Conservation (phyloP, 345 rosid genomes). For the thale cress (Arabidopsis thaliana) region DNA sequence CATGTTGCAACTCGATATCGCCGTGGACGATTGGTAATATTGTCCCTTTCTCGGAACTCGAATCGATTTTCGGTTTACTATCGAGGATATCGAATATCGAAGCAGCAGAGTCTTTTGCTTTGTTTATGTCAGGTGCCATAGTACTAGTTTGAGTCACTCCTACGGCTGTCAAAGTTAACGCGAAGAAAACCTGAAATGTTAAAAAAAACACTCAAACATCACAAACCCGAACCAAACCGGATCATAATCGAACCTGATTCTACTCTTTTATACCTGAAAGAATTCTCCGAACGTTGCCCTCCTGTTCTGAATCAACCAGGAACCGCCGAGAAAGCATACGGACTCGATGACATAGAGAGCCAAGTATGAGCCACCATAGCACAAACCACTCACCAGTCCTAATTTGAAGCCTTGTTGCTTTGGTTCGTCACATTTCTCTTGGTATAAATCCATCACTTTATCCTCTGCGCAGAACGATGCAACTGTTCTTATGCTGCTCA, state of each 20-base stretch:
- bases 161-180: background rate
- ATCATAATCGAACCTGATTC: background rate
- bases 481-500: conserved; percentile 2
- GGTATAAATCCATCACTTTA: conserved; percentile 48
- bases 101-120: background rate
- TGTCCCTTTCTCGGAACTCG: background rate
- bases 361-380: conserved; percentile 43
- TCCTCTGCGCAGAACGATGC: conserved; percentile 52
- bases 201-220: background rate
- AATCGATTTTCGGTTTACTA: background rate
- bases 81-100: background rate
- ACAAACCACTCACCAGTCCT: conserved; percentile 43
- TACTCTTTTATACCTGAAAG: background rate
- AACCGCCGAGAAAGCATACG: background rate
- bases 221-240: background rate
- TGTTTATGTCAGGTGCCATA: background rate
- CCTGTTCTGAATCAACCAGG: background rate
- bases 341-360: conserved; percentile 1
- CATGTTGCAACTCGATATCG: background rate
- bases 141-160: conserved; percentile 3
- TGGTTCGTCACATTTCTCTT: conserved; percentile 48
- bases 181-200: background rate
- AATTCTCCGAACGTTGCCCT: background rate
- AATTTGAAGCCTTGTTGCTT: conserved; percentile 31
- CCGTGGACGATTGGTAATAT: background rate